Conservation (phyloP, 2,329 filamentous ascomycete genomes). For the Cercospora sp. region DNA sequence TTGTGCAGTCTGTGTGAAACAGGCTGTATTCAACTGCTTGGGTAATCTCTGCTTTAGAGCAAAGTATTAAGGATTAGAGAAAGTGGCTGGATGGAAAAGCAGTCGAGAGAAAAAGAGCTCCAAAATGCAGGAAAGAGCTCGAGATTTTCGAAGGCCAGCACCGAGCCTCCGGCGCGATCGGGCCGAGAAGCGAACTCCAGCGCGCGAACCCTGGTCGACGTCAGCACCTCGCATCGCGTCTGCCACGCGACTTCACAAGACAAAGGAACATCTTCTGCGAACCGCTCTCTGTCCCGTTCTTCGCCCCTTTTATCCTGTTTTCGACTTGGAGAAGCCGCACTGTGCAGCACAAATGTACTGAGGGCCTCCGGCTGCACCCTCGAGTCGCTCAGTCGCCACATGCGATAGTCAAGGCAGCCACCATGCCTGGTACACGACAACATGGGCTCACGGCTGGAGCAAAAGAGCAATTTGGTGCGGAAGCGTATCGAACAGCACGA, state of each 20-base stretch:
- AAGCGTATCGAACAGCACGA: constrained; percentile 67
- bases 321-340: not conserved
- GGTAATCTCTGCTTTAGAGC: not conserved
- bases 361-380: not conserved
- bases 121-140: constrained; percentile 1
- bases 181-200: not conserved
- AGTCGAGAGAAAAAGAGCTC: constrained; percentile 7
- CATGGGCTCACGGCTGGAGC: constrained; percentile 64
- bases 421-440: constrained; percentile 23
- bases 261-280: constrained; percentile 1
- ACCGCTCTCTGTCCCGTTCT: not conserved
- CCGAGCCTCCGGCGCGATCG: constrained; percentile 2
- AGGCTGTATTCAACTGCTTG: not conserved
- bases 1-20: constrained; percentile 21
- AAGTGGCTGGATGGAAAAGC: not conserved
- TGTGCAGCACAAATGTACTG: not conserved
- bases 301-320: not conserved
- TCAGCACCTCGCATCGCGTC: constrained; percentile 5
- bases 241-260: not conserved
- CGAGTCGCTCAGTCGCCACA: not conserved
- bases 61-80: not conserved
- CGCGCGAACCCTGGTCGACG: constrained; percentile 7
- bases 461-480: constrained; percentile 59
- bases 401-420: not conserved
- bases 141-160: constrained; percentile 7